Evolutionary conservation across 331 rosid species (phyloP), one percentile per base, ranked within the genome.

Genomic region (Malus hybrid): DNA sequence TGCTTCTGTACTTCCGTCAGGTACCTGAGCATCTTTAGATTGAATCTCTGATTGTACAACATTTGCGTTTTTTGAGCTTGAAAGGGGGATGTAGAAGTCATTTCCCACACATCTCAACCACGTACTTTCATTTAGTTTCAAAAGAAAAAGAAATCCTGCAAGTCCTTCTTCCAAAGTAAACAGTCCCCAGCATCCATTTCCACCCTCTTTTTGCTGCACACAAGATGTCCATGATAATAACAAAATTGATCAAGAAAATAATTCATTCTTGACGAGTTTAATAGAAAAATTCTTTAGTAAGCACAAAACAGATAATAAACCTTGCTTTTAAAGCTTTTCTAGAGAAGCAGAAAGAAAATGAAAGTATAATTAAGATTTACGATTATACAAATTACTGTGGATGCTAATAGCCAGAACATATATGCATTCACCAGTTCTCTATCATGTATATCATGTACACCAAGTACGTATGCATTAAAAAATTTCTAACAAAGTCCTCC

Each of bases 51-150:
- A 81, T 73, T 75, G 78, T 70, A 59, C 78, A 80, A 10, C 71
- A 75, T 73, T 59, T 44, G 75, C 56, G 66, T 80, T 79, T 60
- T 87, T 76, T 66, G 91, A 86, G 80, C 85, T 82, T 67, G 85
- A n/a, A 76, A 95, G 86, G 56, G 97, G 97, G 36, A 92, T 78
- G 71, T 84, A 88, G 82, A 95, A 95, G 84, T 95, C 99, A 72
- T 84, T 83, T 65, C 93, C 99, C 62, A 65, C 68, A 33, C 77
- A 42, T 29, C 88, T 88, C 69, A 95, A 80, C 99, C 97, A 95
- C 34, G 87, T 74, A 76, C 81, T 79, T 32, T 87, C 93, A 76
- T 87, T 78, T 67, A 84, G 85, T 89, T 89, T 92, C 50, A 95
- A 87, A 73, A 92, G 96, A 85, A 90, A 95, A 84, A 89, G 89